Evolutionary conservation across 371 early-diverging fungal genomes (phyloP), one percentile per base, ranked within the genome.

Genomic region (Rhizomucor pusillus): DNA sequence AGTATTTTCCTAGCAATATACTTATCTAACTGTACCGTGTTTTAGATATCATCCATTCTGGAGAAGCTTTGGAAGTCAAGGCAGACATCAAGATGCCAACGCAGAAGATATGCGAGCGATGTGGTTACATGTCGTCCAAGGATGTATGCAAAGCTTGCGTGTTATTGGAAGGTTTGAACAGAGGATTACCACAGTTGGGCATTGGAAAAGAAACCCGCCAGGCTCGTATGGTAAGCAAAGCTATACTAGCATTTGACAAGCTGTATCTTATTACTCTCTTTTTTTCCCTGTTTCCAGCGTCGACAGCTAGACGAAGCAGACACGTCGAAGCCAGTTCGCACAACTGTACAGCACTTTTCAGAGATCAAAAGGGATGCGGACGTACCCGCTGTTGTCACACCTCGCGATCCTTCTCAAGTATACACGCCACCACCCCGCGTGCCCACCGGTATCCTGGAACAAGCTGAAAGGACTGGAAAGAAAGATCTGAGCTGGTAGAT

Each of bases 61-160:
- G 98, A 34, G 98, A 97, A 71, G 90, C 91, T 1, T 92, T 90
- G 62, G 81, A 86, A 54, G 79, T 89, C 10, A 86, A 86, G 44
- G 60, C 77, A 3, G 81, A 80, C 20, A 85, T 88, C 36, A 85
- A 87, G 57, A 75, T 86, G 74, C 88, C 90, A 13, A 73, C 60
- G 19, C 87, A 82, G 62, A 69, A 81, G 40, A 79, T 75, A 3
- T 97, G 98, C 67, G 79, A 84, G 45, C 81, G 95, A 29, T 98
- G 98, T 64, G 98, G 98, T 7, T 97, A 95, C 69, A 95, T 98
- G 72, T 87, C 94, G 14, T 90, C 91, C 34, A 91, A 95, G 56
- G 75, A 80, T 22, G 63, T 95, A 10, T 98, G 98, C 69, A 97
- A 97, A 67, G 97, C 98, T 0, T 98, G 98, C 66, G 77, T 92